Evolutionary conservation across 2,329 filamentous ascomycete species (phyloP).

Genomic region (Lachnellula hyalina): DNA sequence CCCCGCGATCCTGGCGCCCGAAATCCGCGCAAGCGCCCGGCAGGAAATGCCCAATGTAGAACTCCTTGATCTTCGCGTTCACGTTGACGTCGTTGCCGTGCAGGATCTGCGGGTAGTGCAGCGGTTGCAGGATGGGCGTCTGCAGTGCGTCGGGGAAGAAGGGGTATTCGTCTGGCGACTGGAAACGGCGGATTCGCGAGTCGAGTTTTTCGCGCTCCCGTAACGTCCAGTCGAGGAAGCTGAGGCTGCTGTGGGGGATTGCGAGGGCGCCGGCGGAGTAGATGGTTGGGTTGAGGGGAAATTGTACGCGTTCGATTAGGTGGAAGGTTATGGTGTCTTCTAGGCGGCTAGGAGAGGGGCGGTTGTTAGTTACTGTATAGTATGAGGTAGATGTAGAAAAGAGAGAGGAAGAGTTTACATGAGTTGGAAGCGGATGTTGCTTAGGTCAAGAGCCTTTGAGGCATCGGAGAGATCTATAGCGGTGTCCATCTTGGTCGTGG

Average conservation of each 20-base stretch:
- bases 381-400: neutral
- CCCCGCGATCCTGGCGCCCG: conserved; percentile 72
- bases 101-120: conserved; percentile 83
- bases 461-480: conserved; percentile 84
- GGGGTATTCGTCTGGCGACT: conserved; percentile 94
- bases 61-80: conserved; percentile 78
- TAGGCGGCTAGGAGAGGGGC: conserved; percentile 59
- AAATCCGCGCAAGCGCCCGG: conserved; percentile 77
- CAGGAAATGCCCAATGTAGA: conserved; percentile 79
- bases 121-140: conserved; percentile 75
- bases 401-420: conserved; percentile 54
- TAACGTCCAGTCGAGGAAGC: conserved; percentile 92
- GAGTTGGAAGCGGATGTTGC: conserved; percentile 87
- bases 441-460: conserved; percentile 79
- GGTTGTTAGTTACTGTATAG: neutral
- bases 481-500: conserved; percentile 66
- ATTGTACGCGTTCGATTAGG: conserved; percentile 96
- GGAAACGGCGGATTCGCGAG: conserved; percentile 87
- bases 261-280: conserved; percentile 76
- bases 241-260: conserved; percentile 67
- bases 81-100: conserved; percentile 87
- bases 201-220: conserved; percentile 85
- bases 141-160: conserved; percentile 86
- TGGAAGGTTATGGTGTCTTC: conserved; percentile 98
- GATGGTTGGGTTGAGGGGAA: conserved; percentile 84